Evolutionary conservation across 75 land plant species (phyloP).

Genomic region (Sequoia sempervirens): DNA sequence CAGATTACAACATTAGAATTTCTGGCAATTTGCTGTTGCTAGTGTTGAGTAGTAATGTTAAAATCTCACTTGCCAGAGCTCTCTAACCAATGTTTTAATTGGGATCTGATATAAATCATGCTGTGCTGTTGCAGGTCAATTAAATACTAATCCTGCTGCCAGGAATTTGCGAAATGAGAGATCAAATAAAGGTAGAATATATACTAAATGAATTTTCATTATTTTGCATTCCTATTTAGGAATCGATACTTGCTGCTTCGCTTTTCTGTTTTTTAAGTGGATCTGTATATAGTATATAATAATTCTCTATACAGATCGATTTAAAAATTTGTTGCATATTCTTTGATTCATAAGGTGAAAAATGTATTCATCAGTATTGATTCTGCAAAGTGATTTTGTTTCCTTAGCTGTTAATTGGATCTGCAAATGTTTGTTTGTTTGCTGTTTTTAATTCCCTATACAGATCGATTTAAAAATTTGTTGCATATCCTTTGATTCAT

Average conservation of each 20-base stretch:
- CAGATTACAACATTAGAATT: background rate
- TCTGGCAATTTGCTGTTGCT: background rate
- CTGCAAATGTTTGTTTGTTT: no score
- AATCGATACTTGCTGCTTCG: background rate
- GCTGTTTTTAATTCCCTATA: background rate
- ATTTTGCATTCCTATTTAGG: background rate
- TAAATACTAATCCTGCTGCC: background rate
- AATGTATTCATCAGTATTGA: background rate
- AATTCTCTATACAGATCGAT: background rate
- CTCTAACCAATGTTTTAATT: background rate
- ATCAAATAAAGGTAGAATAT: background rate
- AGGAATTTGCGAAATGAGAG: conserved; percentile 4
- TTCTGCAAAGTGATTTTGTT: background rate
- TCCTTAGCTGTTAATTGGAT: background rate
- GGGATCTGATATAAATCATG: background rate
- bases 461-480: background rate
- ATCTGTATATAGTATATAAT: background rate
- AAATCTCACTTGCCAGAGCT: background rate
- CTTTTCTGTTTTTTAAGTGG: background rate
- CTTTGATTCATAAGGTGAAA: background rate
- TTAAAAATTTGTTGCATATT: background rate
- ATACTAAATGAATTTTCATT: background rate
- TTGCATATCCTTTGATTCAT: background rate
- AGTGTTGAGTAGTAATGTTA: background rate
- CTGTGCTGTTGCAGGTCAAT: conserved; percentile 3